Percentiles rank a stretch among this genome's conserved stretches.
phyloP scores from a whole-genome alignment of 2,329 filamentous ascomycete species.

The Myriosclerotinia scirpicola region DNA sequence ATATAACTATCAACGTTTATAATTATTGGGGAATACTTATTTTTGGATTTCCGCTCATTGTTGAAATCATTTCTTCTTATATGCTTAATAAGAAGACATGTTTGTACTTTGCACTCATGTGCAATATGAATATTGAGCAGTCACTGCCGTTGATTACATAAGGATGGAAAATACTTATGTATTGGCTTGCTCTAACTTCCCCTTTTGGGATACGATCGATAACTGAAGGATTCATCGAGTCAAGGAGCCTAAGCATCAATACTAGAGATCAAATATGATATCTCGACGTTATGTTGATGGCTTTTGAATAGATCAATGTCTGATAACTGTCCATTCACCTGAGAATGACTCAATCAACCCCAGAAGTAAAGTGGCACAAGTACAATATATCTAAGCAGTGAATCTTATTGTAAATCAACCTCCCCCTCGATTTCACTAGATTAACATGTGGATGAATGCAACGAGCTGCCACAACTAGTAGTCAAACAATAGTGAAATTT shows the following conservation, averaged over 20 bases:
- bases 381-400: not conserved
- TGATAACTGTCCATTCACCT: too few relatives aligned
- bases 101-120: not conserved
- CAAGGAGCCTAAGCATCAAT: too few relatives aligned
- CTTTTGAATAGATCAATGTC: not conserved
- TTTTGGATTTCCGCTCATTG: not conserved
- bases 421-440: not conserved
- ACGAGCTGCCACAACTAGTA: not conserved
- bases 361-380: not conserved
- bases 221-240: too few relatives aligned
- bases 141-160: not conserved
- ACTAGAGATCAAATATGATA: too few relatives aligned
- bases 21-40: not conserved
- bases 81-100: not conserved
- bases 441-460: not conserved
- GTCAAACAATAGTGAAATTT: not conserved
- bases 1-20: not conserved
- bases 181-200: not conserved
- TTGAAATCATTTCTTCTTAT: not conserved
- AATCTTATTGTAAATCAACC: not conserved
- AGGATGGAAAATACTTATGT: not conserved
- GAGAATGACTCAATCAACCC: not conserved
- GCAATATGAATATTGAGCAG: not conserved
- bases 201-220: too few relatives aligned
- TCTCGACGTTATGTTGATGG: too few relatives aligned